Conservation (phyloP, 1,284 basidiomycete genomes). For the Agaricales sp. region DNA sequence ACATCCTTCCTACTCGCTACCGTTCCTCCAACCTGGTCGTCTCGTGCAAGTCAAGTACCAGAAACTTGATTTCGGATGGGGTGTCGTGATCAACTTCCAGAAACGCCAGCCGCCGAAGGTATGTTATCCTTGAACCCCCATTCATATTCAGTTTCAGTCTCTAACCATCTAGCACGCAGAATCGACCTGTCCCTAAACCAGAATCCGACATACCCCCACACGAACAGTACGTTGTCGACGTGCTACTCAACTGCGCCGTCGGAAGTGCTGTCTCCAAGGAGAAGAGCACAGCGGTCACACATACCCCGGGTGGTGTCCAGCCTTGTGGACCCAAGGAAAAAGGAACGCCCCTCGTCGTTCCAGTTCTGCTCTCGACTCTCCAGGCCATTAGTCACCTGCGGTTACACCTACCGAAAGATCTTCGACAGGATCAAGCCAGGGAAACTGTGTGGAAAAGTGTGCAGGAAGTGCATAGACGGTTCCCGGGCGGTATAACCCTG, state of each 20-base stretch:
- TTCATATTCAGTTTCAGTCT: neutral
- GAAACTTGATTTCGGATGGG: conserved; percentile 94
- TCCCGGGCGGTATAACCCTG: conserved; percentile 79
- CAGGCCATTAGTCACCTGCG: conserved; percentile 84
- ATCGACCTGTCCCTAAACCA: conserved; percentile 39
- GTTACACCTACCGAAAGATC: conserved; percentile 84
- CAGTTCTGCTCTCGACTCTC: conserved; percentile 82
- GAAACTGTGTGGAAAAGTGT: conserved; percentile 88
- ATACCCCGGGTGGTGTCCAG: conserved; percentile 59
- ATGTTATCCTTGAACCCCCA: conserved; percentile 9
- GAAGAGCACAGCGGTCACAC: conserved; percentile 42
- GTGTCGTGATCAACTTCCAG: conserved; percentile 85
- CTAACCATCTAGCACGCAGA: conserved; percentile 24
- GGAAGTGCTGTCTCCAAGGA: conserved; percentile 52
- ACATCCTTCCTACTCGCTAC: conserved; percentile 88
- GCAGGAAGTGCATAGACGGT: conserved; percentile 81
- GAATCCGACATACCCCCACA: conserved; percentile 71
- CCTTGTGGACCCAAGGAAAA: conserved; percentile 67
- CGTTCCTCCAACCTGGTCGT: conserved; percentile 89
- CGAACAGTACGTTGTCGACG: conserved; percentile 89
- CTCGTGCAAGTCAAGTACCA: conserved; percentile 84
- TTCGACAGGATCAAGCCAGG: conserved; percentile 67
- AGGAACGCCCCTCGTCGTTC: conserved; percentile 81
- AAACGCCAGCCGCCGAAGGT: conserved; percentile 76
- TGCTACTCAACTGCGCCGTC: conserved; percentile 77